A percentile compares a stretch with the other conserved stretches of the same genome.
Evolutionary conservation across 2,329 filamentous ascomycete species (phyloP).

Genomic region (Apiospora aurea): DNA sequence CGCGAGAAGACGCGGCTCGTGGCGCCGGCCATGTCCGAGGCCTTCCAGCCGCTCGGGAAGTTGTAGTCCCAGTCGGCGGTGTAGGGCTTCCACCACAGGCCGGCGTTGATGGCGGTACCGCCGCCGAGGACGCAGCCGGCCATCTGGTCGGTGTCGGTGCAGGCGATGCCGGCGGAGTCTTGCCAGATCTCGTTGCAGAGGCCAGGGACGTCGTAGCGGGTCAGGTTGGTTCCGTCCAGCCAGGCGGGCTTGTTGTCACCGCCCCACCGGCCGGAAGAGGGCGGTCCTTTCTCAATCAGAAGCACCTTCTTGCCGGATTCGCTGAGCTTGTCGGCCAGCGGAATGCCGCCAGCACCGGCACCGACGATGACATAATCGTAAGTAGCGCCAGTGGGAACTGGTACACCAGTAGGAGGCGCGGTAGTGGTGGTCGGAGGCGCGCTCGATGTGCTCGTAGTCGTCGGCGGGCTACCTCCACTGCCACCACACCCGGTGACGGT

Average conservation of each 20-base stretch:
- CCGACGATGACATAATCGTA: conserved; percentile 70
- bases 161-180: conserved; percentile 69
- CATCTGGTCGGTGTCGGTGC: conserved; percentile 74
- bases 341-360: conserved; percentile 65
- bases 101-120: conserved; percentile 71
- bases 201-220: conserved; percentile 75
- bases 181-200: conserved; percentile 76
- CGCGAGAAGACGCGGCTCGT: conserved; percentile 67
- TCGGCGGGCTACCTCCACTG: conserved; percentile 36
- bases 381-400: conserved; percentile 40
- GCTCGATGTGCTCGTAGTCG: conserved; percentile 34
- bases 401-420: conserved; percentile 40
- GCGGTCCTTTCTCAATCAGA: conserved; percentile 66
- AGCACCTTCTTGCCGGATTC: conserved; percentile 71
- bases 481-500: conserved; percentile 46
- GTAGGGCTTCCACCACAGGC: conserved; percentile 67
- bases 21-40: conserved; percentile 65
- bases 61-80: conserved; percentile 72
- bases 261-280: conserved; percentile 69
- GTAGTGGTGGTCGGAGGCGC: conserved; percentile 35
- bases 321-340: conserved; percentile 67
- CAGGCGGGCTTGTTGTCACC: conserved; percentile 63
- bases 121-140: conserved; percentile 77
- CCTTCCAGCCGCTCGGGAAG: conserved; percentile 75
- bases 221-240: conserved; percentile 66